phyloP scores from a whole-genome alignment of 768 basidiomycete genomes.

The Tricholoma furcatifolium region DNA sequence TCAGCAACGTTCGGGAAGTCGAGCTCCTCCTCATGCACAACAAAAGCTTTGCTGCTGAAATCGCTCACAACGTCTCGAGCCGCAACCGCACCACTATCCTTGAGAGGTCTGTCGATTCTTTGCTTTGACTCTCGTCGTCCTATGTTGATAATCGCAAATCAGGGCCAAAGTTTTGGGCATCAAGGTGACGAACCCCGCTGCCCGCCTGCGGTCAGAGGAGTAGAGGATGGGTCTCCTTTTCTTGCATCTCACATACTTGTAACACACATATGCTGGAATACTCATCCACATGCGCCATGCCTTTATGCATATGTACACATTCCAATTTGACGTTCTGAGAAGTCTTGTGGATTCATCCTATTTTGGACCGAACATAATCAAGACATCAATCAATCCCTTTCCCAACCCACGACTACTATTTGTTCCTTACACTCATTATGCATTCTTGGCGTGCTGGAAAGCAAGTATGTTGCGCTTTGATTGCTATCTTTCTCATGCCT shows the following conservation, averaged over 20 bases:
- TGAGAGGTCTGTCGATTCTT: slow-evolving; percentile 60
- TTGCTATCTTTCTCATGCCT: not conserved
- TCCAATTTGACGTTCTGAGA: not conserved
- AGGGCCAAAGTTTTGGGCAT: slow-evolving; percentile 86
- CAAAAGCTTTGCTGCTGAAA: slow-evolving; percentile 93
- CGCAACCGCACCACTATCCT: slow-evolving; percentile 91
- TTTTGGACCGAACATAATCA: slow-evolving; percentile 6
- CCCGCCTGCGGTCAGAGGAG: slow-evolving; percentile 94
- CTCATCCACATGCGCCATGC: slow-evolving; percentile 43
- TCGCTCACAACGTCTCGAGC: slow-evolving; percentile 95
- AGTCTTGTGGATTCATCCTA: not conserved
- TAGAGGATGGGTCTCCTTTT: slow-evolving; percentile 44
- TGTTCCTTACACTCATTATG: slow-evolving; percentile 7
- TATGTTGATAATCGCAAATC: slow-evolving; percentile 9
- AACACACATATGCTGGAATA: slow-evolving; percentile 53
- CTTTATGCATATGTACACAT: slow-evolving; percentile 7
- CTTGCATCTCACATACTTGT: slow-evolving; percentile 45
- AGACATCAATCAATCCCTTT: slow-evolving; percentile 1
- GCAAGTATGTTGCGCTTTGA: slow-evolving; percentile 12
- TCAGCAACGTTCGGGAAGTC: slow-evolving; percentile 90
- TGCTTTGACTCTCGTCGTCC: not conserved
- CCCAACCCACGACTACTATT: not conserved
- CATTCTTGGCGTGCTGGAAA: slow-evolving; percentile 16
- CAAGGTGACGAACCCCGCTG: slow-evolving; percentile 93
- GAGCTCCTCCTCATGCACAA: slow-evolving; percentile 98